Evolutionary conservation across 2,329 filamentous ascomycete species (phyloP), one percentile per base, ranked within the genome.

Genomic region (Eutypa lata): DNA sequence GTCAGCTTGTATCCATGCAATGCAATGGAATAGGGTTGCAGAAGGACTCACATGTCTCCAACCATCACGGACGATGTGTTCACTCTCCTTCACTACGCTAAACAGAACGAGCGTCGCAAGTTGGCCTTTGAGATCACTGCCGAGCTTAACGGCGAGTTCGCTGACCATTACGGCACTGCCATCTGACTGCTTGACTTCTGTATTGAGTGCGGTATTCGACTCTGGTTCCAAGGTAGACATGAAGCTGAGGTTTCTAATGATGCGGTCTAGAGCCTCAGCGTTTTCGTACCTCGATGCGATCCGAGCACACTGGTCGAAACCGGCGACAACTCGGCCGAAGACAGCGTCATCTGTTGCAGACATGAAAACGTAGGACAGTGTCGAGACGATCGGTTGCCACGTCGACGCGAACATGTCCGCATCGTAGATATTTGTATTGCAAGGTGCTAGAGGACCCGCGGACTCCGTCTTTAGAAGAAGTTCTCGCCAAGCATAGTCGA

Each of bases 401-500:
- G 92, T 97, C 21, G 91, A 89, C 53, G 89, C 86, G 69, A 99
- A 99, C 90, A 99, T 97, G 67, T 99, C 92, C 3, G 92, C 90
- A 70, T 99, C 95, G 70, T 91, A 99, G 38, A 96, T 86, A 66
- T 97, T 97, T 4, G 93, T 96, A 60, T 96, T 82, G 68, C 91
- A 95, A 28, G 93, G 77, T 33, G 88, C 75, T 44, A 97, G 77
- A 49, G 87, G 82, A 1, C 88, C 86, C 1, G 90, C 84, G 7
- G 84, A 83, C 59, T 89, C 86, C 0, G 91, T 88, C 73, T 97
- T 97, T 58, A 91, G 74, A 40, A 97, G 75, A 11, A 99, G 76
- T 70, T 99, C 94, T 68, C 93, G 93, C 94, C 94, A 99, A 2
- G 94, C 93, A 71, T 96, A 94, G 68, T 97, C 93, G 66, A 97